phyloP scores from a whole-genome alignment of 139 green algal genomes.

The Zygnema cylindricum region DNA sequence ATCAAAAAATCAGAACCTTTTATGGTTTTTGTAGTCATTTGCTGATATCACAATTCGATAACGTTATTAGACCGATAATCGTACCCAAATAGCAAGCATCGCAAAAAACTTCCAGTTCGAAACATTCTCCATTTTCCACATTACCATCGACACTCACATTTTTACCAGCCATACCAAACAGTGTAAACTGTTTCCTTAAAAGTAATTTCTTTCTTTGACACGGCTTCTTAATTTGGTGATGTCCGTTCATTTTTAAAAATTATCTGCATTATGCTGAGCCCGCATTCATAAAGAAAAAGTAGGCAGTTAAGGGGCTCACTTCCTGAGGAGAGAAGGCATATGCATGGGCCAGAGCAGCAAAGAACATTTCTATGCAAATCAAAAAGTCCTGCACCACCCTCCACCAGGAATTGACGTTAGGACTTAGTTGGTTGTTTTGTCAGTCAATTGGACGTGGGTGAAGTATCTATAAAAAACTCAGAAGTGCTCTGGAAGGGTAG shows the following conservation, averaged over 20 bases:
- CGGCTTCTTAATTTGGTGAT: neutral
- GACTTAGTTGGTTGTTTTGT: neutral
- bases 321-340: slow-evolving; percentile 84
- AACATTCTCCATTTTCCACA: too few species aligned
- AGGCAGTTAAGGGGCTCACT: neutral
- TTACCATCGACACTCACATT: too few species aligned
- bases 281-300: neutral
- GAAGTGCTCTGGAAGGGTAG: neutral
- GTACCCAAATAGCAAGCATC: too few species aligned
- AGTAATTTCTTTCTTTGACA: slow-evolving; percentile 14
- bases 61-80: too few species aligned
- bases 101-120: too few species aligned
- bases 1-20: too few species aligned
- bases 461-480: neutral
- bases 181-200: neutral
- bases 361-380: slow-evolving; percentile 98
- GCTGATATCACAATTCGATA: too few species aligned
- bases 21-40: too few species aligned
- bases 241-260: neutral
- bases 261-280: neutral
- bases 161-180: too few species aligned
- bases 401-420: neutral
- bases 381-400: slow-evolving; percentile 78
- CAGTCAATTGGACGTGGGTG: neutral
- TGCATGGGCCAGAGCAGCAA: slow-evolving; percentile 85